Conservation (phyloP, 352 stramenopile genomes). For the Phytophthora vignae region DNA sequence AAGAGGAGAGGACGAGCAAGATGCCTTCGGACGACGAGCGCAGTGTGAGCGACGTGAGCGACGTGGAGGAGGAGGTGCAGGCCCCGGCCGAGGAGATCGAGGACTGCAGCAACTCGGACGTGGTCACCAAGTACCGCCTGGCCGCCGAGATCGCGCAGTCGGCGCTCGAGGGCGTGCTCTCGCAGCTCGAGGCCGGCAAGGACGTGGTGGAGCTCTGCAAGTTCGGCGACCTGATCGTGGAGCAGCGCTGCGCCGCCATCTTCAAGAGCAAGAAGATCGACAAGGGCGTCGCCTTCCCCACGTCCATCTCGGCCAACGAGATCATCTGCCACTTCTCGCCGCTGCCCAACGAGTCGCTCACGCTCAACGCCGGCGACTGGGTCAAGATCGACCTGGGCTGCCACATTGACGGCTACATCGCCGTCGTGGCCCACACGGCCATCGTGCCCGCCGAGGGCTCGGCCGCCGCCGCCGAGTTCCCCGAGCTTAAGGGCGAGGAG, state of each 20-base stretch:
- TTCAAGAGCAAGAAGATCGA: conserved; percentile 98
- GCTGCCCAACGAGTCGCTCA: conserved; percentile 87
- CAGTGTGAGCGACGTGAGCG: conserved; percentile 70
- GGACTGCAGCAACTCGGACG: conserved; percentile 92
- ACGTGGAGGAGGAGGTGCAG: conserved; percentile 73
- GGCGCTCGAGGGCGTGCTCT: conserved; percentile 95
- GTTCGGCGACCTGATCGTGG: conserved; percentile 89
- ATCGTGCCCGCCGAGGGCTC: conserved; percentile 90
- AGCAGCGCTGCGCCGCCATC: conserved; percentile 89
- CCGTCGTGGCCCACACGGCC: conserved; percentile 97
- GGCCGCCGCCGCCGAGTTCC: conserved; percentile 64
- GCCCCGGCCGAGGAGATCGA: conserved; percentile 74
- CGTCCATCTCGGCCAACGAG: conserved; percentile 99
- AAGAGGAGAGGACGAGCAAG: not conserved
- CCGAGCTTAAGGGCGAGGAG: conserved; percentile 69
- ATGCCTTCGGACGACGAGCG: conserved; percentile 57
- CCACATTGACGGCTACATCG: conserved; percentile 99
- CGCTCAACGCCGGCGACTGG: conserved; percentile 85
- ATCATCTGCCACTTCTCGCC: conserved; percentile 99
- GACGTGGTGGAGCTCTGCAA: conserved; percentile 97
- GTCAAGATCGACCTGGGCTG: conserved; percentile 98
- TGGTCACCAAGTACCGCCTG: conserved; percentile 98
- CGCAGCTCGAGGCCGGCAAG: conserved; percentile 93
- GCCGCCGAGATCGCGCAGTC: conserved; percentile 99
- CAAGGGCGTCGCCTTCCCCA: conserved; percentile 99